phyloP scores from a whole-genome alignment of 805 yeast species.

The Candida bentonensis region DNA sequence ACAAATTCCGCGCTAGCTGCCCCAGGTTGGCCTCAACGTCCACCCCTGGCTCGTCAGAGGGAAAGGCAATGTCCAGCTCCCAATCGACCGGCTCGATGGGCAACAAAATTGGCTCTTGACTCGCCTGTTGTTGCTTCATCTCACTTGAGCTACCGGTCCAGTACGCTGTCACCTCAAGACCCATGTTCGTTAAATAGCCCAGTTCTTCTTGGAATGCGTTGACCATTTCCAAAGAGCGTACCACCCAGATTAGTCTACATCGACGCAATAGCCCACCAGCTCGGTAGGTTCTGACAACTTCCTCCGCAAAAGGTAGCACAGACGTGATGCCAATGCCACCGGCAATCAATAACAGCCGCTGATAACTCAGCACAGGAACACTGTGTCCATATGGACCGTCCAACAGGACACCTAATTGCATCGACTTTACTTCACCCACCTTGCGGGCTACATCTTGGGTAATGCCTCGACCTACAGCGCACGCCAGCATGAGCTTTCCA shows the following conservation, averaged over 20 bases:
- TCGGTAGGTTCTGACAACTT: slow-evolving; percentile 8
- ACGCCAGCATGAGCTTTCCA: slow-evolving; percentile 30
- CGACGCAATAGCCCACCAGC: background rate
- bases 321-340: slow-evolving; percentile 56
- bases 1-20: too few relatives aligned
- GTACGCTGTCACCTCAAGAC: slow-evolving; percentile 34
- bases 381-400: slow-evolving; percentile 52
- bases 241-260: background rate
- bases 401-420: slow-evolving; percentile 28
- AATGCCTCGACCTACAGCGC: slow-evolving; percentile 41
- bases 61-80: slow-evolving; percentile 9
- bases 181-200: slow-evolving; percentile 31
- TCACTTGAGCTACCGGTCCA: slow-evolving; percentile 23
- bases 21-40: too few relatives aligned
- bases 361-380: slow-evolving; percentile 32
- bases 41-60: background rate
- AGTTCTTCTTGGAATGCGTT: slow-evolving; percentile 17
- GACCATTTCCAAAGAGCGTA: slow-evolving; percentile 5
- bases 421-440: slow-evolving; percentile 12
- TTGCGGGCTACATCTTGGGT: slow-evolving; percentile 28
- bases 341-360: slow-evolving; percentile 31
- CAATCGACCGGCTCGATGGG: too few relatives aligned
- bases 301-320: slow-evolving; percentile 32
- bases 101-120: slow-evolving; percentile 2
- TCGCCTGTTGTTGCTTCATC: slow-evolving; percentile 10